Percentiles rank a stretch among this genome's conserved stretches.
phyloP scores from a whole-genome alignment of 129 eudicot genomes.

The Ambrosia artemisiifolia region DNA sequence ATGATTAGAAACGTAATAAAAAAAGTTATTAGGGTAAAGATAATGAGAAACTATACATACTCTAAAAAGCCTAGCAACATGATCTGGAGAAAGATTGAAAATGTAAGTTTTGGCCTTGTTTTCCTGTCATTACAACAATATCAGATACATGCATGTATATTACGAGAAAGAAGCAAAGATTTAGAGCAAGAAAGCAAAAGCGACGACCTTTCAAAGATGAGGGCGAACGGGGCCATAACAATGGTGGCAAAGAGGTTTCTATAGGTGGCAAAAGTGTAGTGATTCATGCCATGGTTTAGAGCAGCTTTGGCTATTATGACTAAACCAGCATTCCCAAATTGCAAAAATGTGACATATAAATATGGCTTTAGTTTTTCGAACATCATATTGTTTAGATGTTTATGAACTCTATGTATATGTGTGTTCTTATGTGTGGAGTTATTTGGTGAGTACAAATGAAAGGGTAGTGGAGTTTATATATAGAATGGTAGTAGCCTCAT shows the following conservation, averaged over 20 bases:
- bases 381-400: conserved; percentile 22
- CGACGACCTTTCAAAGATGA: conserved; percentile 64
- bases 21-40: neutral
- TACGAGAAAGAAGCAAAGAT: neutral
- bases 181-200: neutral
- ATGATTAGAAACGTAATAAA: neutral
- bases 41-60: conserved; percentile 29
- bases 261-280: conserved; percentile 67
- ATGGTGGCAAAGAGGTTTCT: conserved; percentile 72
- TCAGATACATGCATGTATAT: conserved; percentile 4
- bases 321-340: conserved; percentile 70
- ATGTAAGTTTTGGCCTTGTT: conserved; percentile 64
- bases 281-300: conserved; percentile 77
- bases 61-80: conserved; percentile 56
- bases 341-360: conserved; percentile 50
- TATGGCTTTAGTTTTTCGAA: conserved; percentile 46
- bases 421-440: neutral
- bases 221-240: conserved; percentile 70
- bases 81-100: conserved; percentile 47
- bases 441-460: conserved; percentile 26
- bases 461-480: conserved; percentile 25
- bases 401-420: neutral
- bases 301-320: conserved; percentile 66
- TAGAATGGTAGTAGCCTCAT: conserved; percentile 14
- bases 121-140: conserved; percentile 43